Evolutionary conservation across 192 early-diverging fungal species (phyloP).

Genomic region (Podila verticillata): DNA sequence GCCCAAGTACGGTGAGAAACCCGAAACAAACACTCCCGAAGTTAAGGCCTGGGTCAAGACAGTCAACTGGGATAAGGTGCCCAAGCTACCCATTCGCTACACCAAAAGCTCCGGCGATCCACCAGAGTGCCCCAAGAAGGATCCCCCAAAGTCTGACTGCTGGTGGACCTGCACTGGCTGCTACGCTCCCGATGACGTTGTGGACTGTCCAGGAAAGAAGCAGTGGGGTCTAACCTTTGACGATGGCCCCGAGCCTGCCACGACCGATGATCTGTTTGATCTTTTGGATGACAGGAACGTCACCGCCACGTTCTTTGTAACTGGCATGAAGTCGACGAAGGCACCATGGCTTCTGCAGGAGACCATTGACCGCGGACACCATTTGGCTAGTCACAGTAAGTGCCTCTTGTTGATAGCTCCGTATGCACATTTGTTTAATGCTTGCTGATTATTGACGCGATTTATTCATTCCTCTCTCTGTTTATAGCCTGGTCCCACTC

Average conservation of each 20-base stretch:
- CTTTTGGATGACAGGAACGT: constrained; percentile 53
- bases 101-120: constrained; percentile 18
- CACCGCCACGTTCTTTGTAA: constrained; percentile 65
- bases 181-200: constrained; percentile 52
- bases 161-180: constrained; percentile 60
- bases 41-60: constrained; percentile 53
- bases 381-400: constrained; percentile 46
- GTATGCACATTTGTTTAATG: background rate
- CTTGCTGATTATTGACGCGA: background rate
- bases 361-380: constrained; percentile 35
- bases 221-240: constrained; percentile 63
- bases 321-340: constrained; percentile 52
- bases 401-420: background rate
- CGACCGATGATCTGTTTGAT: constrained; percentile 50
- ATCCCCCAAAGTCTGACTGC: constrained; percentile 33
- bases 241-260: constrained; percentile 54
- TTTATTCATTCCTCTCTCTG: background rate
- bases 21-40: constrained; percentile 49
- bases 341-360: constrained; percentile 45
- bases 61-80: constrained; percentile 50
- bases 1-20: constrained; percentile 34
- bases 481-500: constrained; percentile 67
- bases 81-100: constrained; percentile 53
- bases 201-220: constrained; percentile 55
- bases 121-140: constrained; percentile 39